Evolutionary conservation across 2,329 filamentous ascomycete species (phyloP).

Genomic region (Magnaporthiopsis poae): DNA sequence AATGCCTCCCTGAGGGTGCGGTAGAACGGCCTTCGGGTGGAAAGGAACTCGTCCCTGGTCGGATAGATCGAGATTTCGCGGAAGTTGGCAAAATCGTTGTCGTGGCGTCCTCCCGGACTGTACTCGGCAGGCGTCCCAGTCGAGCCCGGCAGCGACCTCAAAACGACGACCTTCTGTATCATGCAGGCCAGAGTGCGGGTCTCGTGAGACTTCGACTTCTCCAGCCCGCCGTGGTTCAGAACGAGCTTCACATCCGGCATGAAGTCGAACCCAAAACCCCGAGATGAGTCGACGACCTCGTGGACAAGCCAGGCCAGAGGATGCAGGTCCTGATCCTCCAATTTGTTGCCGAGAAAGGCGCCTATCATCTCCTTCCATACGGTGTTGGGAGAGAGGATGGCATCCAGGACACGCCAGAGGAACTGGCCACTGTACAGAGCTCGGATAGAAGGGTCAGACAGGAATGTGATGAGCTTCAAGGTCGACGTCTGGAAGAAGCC

Average conservation of each 20-base stretch:
- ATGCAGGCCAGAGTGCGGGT: constrained; percentile 20
- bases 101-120: constrained; percentile 56
- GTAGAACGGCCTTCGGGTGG: constrained; percentile 43
- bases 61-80: constrained; percentile 54
- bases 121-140: constrained; percentile 8
- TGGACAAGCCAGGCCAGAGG: constrained; percentile 18
- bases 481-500: constrained; percentile 23
- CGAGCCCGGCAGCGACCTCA: constrained; percentile 10
- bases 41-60: constrained; percentile 54
- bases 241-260: background rate
- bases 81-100: constrained; percentile 60
- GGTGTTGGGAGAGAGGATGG: constrained; percentile 40
- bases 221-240: background rate
- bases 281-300: constrained; percentile 14
- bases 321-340: constrained; percentile 22
- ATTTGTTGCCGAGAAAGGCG: constrained; percentile 17
- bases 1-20: constrained; percentile 40
- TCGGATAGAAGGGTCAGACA: constrained; percentile 35
- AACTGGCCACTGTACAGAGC: constrained; percentile 39
- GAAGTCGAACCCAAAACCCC: constrained; percentile 14
- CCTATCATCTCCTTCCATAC: constrained; percentile 42
- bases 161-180: constrained; percentile 29
- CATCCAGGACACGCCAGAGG: constrained; percentile 34
- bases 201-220: constrained; percentile 15
- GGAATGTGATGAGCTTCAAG: constrained; percentile 25